Base-by-base conservation (phyloP, 495 filamentous ascomycete genomes). In the Venustampulla echinocandica region DNA sequence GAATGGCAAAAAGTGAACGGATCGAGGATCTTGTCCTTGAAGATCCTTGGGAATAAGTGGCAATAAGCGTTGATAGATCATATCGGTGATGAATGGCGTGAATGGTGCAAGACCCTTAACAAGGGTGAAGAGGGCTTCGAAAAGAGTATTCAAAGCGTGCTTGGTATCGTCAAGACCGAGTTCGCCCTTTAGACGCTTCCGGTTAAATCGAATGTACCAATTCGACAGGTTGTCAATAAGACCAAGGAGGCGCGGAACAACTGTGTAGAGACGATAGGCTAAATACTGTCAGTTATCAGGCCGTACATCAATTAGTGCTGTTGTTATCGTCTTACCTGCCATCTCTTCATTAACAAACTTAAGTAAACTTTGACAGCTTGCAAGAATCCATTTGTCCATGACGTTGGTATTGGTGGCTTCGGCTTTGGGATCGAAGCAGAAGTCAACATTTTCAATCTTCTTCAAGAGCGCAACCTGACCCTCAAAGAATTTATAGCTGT, bases 201-300 rank as follows among this genome's bases (percentile, higher is more conserved):
- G 80, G 70, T 98, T 98, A 73, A 97, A 95, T n/a, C 90, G 79
- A 61, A 98, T 98, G 64, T 98, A 98, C 93, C 93, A 98, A 66
- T 98, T 98, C 1, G 92, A 97, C 4, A 86, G 86, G 65, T 92
- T 89, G 60, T 98, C 92, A 52, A 97, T 92, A 62, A 95, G 76
- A 44, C 76, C 77, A 22, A 98, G 76, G 46, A 98, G 67, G 42
- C 84, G 78, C 14, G 93, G 92, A 42, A 96, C 90, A 18, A 98
- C 92, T 6, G 92, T 98, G 63, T 96, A 98, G 22, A 94, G 63
- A 15, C 88, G 84, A 64, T 92, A 93, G 3, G 56, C 81, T 81
- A 48, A 30, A 22, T 2, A 7, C 39, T 7, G 23, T 51, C 11
- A 51, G 48, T 35, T 37, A n/a, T n/a, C n/a, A 20, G n/a, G 5